A percentile compares a stretch with the other conserved stretches of the same genome.
phyloP scores from a whole-genome alignment of 495 filamentous ascomycete species.

The Penicillium coprophilum region DNA sequence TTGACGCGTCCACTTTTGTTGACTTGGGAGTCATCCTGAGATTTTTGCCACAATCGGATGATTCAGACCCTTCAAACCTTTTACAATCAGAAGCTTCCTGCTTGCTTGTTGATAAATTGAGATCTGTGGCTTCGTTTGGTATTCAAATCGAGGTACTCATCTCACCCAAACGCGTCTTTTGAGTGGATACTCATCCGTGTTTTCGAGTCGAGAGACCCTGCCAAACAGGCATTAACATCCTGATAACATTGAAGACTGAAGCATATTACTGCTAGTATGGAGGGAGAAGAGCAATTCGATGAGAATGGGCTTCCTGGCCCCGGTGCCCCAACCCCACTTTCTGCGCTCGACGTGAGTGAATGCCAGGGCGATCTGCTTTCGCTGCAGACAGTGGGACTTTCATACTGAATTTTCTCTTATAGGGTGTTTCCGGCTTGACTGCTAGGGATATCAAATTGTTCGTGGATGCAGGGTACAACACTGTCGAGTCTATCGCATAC shows the following conservation, averaged over 20 bases:
- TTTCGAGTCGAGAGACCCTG: not conserved
- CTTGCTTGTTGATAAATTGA: conserved; percentile 1
- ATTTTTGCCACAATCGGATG: conserved; percentile 29
- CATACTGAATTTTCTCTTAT: conserved; percentile 14
- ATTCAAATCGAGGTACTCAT: not conserved
- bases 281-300: conserved; percentile 59
- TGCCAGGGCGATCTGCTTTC: not conserved
- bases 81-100: not conserved
- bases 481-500: conserved; percentile 92
- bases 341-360: conserved; percentile 73
- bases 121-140: not conserved
- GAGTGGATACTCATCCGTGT: not conserved
- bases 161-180: conserved; percentile 8
- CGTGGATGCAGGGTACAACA: conserved; percentile 89
- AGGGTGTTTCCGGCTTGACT: conserved; percentile 84
- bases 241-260: not conserved
- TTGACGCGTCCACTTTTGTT: conserved; percentile 38
- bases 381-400: not conserved
- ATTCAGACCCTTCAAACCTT: not conserved
- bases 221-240: not conserved
- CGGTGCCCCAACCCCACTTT: conserved; percentile 90
- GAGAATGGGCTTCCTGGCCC: conserved; percentile 71
- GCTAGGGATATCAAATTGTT: conserved; percentile 91
- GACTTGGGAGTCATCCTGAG: conserved; percentile 10
- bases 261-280: conserved; percentile 59